A percentile compares a stretch with the other conserved stretches of the same genome.
phyloP scores from a whole-genome alignment of 2,329 filamentous ascomycete species.

The Ascomycota sp. region DNA sequence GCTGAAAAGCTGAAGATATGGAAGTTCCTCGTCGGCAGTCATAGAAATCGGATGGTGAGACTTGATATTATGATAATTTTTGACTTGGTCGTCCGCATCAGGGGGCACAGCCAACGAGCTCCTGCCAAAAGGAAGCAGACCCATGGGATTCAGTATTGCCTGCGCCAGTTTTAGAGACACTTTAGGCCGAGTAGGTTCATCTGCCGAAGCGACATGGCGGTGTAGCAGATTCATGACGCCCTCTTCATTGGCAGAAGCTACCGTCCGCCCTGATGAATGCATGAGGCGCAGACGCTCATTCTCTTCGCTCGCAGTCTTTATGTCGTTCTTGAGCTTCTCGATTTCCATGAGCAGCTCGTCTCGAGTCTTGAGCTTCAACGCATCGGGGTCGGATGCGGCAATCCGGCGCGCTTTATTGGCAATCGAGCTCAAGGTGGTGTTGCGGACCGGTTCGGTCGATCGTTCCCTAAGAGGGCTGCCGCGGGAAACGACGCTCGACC shows the following conservation, averaged over 20 bases:
- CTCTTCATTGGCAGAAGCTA: conserved; percentile 13
- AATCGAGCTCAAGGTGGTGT: conserved; percentile 1
- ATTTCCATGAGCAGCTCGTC: conserved; percentile 33
- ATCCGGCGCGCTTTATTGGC: conserved; percentile 20
- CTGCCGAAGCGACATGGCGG: conserved; percentile 16
- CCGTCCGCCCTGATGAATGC: conserved; percentile 16
- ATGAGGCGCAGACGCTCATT: conserved; percentile 28
- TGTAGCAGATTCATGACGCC: conserved; percentile 19
- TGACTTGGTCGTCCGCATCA: conserved; percentile 6
- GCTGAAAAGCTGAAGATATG: conserved; percentile 50
- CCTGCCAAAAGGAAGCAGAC: conserved; percentile 27
- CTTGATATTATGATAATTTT: conserved; percentile 18
- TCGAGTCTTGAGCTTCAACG: conserved; percentile 27
- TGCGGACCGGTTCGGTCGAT: background rate
- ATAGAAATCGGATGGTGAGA: conserved; percentile 45
- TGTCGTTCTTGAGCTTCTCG: conserved; percentile 31
- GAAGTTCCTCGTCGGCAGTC: conserved; percentile 38
- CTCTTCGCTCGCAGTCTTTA: conserved; percentile 32
- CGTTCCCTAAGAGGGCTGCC: background rate
- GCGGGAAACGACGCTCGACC: background rate
- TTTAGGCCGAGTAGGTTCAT: conserved; percentile 8
- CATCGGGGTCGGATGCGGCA: conserved; percentile 17
- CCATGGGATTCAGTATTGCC: conserved; percentile 26
- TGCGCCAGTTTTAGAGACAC: conserved; percentile 21
- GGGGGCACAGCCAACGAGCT: conserved; percentile 8